phyloP scores from a whole-genome alignment of 2,329 filamentous ascomycete species.

The Myriosclerotinia curreyana region DNA sequence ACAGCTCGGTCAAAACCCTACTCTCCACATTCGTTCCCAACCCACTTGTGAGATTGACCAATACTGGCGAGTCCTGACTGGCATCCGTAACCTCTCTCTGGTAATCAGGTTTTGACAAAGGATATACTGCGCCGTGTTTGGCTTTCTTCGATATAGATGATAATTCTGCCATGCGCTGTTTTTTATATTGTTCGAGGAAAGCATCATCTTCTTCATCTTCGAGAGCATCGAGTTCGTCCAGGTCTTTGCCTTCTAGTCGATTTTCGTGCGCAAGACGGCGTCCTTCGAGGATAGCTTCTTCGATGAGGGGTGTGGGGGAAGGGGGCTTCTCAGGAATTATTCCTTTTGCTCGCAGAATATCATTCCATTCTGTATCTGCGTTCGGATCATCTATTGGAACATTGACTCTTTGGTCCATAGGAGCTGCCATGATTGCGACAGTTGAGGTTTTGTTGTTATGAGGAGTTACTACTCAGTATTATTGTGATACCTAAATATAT shows the following conservation, averaged over 20 bases:
- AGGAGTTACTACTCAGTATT: not conserved
- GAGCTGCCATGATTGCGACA: constrained; percentile 53
- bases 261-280: constrained; percentile 85
- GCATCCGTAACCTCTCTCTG: constrained; percentile 87
- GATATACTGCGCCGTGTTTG: constrained; percentile 86
- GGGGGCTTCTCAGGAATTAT: constrained; percentile 97
- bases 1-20: constrained; percentile 76
- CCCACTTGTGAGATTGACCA: constrained; percentile 80
- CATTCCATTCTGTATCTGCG: constrained; percentile 99
- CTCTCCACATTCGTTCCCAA: constrained; percentile 81
- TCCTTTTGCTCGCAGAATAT: constrained; percentile 94
- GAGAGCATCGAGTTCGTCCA: constrained; percentile 88
- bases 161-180: constrained; percentile 84
- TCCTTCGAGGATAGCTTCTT: constrained; percentile 87
- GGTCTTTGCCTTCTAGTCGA: constrained; percentile 85
- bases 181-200: constrained; percentile 82
- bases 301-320: constrained; percentile 91
- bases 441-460: not conserved
- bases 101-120: constrained; percentile 92
- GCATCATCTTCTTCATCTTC: constrained; percentile 95
- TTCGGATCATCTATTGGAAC: constrained; percentile 95
- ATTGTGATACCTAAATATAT: not conserved
- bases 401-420: constrained; percentile 60
- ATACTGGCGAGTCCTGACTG: constrained; percentile 63
- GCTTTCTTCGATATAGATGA: constrained; percentile 70